Evolutionary conservation across 306 rosid genomes (phyloP), one percentile per base, ranked within the genome.

Genomic region (Arachis hypogaea): DNA sequence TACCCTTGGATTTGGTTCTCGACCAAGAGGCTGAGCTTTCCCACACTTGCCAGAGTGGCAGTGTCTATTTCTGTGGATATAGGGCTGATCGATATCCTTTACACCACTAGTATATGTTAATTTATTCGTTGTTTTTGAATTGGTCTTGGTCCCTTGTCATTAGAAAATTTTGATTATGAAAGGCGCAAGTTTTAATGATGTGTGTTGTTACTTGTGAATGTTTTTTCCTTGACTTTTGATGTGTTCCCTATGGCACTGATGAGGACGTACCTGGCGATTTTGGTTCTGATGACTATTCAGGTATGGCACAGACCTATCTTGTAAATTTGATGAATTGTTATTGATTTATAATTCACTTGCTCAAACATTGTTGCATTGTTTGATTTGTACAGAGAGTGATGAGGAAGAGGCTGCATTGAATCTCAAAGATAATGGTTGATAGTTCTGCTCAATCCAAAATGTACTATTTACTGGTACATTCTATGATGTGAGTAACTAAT

Each of bases 1-100:
- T 86, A 4, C 50, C 88, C 0, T 57, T 85, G 75, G 92, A 94
- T 77, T 74, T 94, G 55, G 90, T 85, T 69, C 76, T 94, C 0
- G 89, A 91, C 47, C 64, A 78, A 5, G 88, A 85, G 55, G 85
- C 85, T 74, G 93, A 89, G 82, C 88, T 91, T 29, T 91, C 95
- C 3, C 96, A 94, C 83, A 89, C 50, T 73, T 84, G 85, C 54
- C 88, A 94, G 18, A 49, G 11, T 75, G 95, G 85, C 2, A 87
- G 88, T 64, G 84, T 94, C 28, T 69, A 77, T 76, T 85, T 88
- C 29, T 56, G 72, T 67, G 99, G 99, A 18, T 89, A 92, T 81
- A 89, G 74, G 66, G 77, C 6, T 6, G 29, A 0, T 62, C 6
- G 4, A 91, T 91, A 93, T 88, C 92, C 92, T 91, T 86, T 0